Percentiles rank a stretch among this genome's conserved stretches.
phyloP scores from a whole-genome alignment of 768 basidiomycete genomes.

The Hygrophoropsis aurantiaca region DNA sequence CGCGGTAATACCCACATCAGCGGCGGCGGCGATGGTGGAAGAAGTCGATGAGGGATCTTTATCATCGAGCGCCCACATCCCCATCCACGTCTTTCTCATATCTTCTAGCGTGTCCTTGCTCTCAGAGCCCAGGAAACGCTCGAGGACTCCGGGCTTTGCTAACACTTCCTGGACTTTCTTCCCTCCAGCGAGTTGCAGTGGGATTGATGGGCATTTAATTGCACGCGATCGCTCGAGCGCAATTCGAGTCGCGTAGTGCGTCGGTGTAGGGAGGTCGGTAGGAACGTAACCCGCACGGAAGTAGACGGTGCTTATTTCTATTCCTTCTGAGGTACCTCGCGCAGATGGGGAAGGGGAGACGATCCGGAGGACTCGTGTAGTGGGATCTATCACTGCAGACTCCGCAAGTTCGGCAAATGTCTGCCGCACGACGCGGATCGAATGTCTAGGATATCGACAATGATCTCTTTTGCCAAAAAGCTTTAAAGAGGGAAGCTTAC shows the following conservation, averaged over 20 bases:
- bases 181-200: slow-evolving; percentile 90
- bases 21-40: background rate
- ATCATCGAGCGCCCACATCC: slow-evolving; percentile 76
- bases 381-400: slow-evolving; percentile 54
- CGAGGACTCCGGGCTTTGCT: slow-evolving; percentile 68
- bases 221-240: slow-evolving; percentile 78
- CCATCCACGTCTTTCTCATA: slow-evolving; percentile 80
- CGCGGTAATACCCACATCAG: background rate
- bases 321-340: slow-evolving; percentile 30
- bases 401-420: slow-evolving; percentile 69
- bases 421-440: slow-evolving; percentile 71
- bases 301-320: slow-evolving; percentile 87
- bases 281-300: slow-evolving; percentile 90
- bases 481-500: no score
- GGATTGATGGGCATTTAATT: slow-evolving; percentile 90
- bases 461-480: no score
- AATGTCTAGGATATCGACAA: slow-evolving; percentile 57
- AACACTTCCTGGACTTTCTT: slow-evolving; percentile 96
- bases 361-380: slow-evolving; percentile 44
- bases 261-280: slow-evolving; percentile 65
- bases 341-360: slow-evolving; percentile 11
- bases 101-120: slow-evolving; percentile 38
- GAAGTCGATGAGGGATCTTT: slow-evolving; percentile 19
- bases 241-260: slow-evolving; percentile 72
- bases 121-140: slow-evolving; percentile 58